Conservation (phyloP, 2,329 filamentous ascomycete genomes). For the Fusarium tjaetaba region DNA sequence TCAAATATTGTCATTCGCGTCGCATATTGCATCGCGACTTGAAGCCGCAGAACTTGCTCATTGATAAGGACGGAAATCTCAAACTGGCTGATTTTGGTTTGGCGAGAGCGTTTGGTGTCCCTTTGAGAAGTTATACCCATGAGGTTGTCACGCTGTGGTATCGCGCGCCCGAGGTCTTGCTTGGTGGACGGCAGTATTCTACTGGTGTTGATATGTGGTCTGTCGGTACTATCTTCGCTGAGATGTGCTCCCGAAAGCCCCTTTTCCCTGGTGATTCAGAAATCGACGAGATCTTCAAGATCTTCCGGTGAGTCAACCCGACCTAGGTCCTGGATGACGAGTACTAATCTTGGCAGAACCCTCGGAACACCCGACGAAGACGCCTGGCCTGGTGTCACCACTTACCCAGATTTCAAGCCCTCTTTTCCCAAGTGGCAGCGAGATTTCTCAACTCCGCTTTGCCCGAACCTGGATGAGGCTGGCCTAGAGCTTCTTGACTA, state of each 20-base stretch:
- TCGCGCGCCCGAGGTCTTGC: constrained; percentile 86
- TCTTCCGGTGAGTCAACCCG: constrained; percentile 72
- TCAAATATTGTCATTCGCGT: constrained; percentile 89
- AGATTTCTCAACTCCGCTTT: constrained; percentile 71
- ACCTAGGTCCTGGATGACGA: background rate
- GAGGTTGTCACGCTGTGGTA: constrained; percentile 97
- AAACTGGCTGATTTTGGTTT: constrained; percentile 92
- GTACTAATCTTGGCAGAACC: constrained; percentile 57
- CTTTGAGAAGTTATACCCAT: constrained; percentile 90
- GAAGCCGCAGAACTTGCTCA: constrained; percentile 91
- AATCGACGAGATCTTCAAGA: constrained; percentile 57
- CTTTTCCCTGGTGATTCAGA: constrained; percentile 90
- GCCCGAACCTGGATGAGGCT: constrained; percentile 76
- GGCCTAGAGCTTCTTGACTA: constrained; percentile 75
- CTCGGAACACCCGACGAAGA: constrained; percentile 86
- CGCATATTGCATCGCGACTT: constrained; percentile 87
- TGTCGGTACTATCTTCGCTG: constrained; percentile 91
- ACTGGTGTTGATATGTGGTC: constrained; percentile 98
- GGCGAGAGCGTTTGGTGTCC: constrained; percentile 89
- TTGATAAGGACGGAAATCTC: constrained; percentile 85
- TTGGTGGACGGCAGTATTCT: constrained; percentile 90
- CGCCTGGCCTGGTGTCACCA: constrained; percentile 89
- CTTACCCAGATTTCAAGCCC: constrained; percentile 91
- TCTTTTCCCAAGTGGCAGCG: constrained; percentile 93
- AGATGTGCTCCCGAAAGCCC: constrained; percentile 95